These are phyloP conservation scores for Mallotus japonicus DNA, from an alignment of 441 rosid species.

Conservation along the genomic window DNA sequence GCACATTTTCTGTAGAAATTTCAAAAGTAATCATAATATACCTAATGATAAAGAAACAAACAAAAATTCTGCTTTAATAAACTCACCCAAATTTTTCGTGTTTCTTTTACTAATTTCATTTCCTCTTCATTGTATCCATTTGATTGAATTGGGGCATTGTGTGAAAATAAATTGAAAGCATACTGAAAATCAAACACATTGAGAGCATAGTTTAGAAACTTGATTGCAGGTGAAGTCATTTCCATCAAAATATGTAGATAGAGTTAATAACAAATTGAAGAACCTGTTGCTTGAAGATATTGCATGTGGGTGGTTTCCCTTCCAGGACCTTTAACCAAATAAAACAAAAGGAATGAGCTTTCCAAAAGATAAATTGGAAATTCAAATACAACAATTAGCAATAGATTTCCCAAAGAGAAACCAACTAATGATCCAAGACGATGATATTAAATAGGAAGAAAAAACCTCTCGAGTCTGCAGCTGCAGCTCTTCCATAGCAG, in stretches of 20 bases:
- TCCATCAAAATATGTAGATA: neutral
- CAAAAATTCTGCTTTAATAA: neutral
- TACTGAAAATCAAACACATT: conserved; percentile 49
- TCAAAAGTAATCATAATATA: neutral
- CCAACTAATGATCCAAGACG: too few species aligned
- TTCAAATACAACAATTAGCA: too few species aligned
- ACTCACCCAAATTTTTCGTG: conserved; percentile 90
- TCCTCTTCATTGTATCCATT: conserved; percentile 99
- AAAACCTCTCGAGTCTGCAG: too few species aligned
- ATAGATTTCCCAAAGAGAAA: too few species aligned
- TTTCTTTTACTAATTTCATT: conserved; percentile 93
- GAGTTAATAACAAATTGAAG: too few species aligned
- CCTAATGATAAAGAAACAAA: neutral
- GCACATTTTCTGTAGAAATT: conserved; percentile 2
- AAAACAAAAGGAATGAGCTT: too few species aligned
- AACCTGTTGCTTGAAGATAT: too few species aligned
- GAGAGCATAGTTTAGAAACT: conserved; percentile 8
- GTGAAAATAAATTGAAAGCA: conserved; percentile 95
- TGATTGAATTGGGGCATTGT: conserved; percentile 76
- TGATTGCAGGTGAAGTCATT: neutral
- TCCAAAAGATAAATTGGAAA: too few species aligned
- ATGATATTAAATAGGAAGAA: too few species aligned
- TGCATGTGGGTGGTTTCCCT: too few species aligned
- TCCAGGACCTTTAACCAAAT: too few species aligned
- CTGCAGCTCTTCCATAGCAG: too few species aligned